Evolutionary conservation across 129 eudicot species (phyloP).

Genomic region (Tagetes erecta): DNA sequence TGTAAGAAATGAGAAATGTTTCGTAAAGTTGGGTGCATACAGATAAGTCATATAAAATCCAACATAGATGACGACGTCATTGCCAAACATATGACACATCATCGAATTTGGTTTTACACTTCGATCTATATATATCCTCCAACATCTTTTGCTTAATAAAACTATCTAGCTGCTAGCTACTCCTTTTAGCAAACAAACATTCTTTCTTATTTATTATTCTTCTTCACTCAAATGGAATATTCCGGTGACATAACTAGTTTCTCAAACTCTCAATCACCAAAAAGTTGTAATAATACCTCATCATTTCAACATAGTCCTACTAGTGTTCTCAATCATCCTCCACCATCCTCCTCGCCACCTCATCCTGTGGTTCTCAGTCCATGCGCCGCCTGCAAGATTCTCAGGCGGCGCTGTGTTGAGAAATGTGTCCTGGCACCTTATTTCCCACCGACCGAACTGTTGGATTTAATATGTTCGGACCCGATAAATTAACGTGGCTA

Average conservation of each 20-base stretch:
- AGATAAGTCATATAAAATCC: constrained; percentile 12
- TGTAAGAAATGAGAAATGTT: not conserved
- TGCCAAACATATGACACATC: not conserved
- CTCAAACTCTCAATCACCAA: constrained; percentile 24
- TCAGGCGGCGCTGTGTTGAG: constrained; percentile 77
- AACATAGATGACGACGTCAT: constrained; percentile 3
- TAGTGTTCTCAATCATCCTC: constrained; percentile 30
- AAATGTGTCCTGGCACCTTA: constrained; percentile 88
- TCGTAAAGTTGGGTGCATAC: not conserved
- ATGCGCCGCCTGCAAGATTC: constrained; percentile 89
- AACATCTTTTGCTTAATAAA: constrained; percentile 17
- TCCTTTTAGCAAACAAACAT: not conserved
- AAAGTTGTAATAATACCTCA: constrained; percentile 21
- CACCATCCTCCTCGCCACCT: constrained; percentile 25
- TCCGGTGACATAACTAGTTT: constrained; percentile 28
- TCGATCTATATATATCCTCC: constrained; percentile 24
- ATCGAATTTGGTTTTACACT: too few relatives aligned
- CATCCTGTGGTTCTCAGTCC: constrained; percentile 64
- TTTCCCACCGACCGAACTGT: constrained; percentile 86
- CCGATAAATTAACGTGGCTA: too few relatives aligned
- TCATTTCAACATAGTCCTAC: constrained; percentile 35
- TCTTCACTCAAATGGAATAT: constrained; percentile 32
- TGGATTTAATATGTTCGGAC: too few relatives aligned
- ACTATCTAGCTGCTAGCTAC: constrained; percentile 22
- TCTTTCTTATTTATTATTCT: not conserved